Conservation (phyloP, 2,329 filamentous ascomycete species). For the Colletotrichum sp. region DNA sequence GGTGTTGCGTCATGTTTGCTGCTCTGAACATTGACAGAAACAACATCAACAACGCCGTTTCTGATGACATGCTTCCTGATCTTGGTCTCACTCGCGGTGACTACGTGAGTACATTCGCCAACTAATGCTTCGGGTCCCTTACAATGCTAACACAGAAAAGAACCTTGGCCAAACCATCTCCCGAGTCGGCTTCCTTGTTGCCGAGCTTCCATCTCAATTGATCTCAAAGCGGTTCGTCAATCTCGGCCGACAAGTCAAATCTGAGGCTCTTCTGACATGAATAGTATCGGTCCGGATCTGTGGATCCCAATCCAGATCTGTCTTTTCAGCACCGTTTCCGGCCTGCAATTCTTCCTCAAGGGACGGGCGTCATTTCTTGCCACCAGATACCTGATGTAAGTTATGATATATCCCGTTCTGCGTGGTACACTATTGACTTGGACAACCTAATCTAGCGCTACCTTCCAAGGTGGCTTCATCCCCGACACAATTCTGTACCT, state of each 20-base stretch:
- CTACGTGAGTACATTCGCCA: slow-evolving; percentile 27
- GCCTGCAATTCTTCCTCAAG: slow-evolving; percentile 32
- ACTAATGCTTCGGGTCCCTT: not conserved
- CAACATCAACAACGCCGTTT: slow-evolving; percentile 28
- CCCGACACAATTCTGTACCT: slow-evolving; percentile 35
- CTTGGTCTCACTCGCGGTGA: slow-evolving; percentile 34
- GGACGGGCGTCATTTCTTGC: slow-evolving; percentile 43
- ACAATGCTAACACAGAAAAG: slow-evolving; percentile 23
- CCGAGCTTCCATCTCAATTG: slow-evolving; percentile 67
- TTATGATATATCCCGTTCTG: not conserved
- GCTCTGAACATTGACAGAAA: slow-evolving; percentile 27
- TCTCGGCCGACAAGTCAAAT: accelerated
- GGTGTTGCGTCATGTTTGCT: slow-evolving; percentile 36
- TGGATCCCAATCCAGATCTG: slow-evolving; percentile 33
- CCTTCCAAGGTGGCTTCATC: slow-evolving; percentile 51
- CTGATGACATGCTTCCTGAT: slow-evolving; percentile 43
- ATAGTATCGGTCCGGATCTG: slow-evolving; percentile 31
- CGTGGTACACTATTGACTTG: not conserved
- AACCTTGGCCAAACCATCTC: slow-evolving; percentile 63
- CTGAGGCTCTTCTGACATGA: not conserved
- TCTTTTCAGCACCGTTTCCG: slow-evolving; percentile 20
- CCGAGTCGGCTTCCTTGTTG: slow-evolving; percentile 55
- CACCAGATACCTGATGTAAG: slow-evolving; percentile 42
- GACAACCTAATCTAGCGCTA: not conserved
- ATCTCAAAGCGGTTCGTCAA: slow-evolving; percentile 53